Percentiles rank a stretch among this genome's conserved stretches.
phyloP scores from a whole-genome alignment of 2,329 filamentous ascomycete species.

The Torrubiellomyces zombiae region DNA sequence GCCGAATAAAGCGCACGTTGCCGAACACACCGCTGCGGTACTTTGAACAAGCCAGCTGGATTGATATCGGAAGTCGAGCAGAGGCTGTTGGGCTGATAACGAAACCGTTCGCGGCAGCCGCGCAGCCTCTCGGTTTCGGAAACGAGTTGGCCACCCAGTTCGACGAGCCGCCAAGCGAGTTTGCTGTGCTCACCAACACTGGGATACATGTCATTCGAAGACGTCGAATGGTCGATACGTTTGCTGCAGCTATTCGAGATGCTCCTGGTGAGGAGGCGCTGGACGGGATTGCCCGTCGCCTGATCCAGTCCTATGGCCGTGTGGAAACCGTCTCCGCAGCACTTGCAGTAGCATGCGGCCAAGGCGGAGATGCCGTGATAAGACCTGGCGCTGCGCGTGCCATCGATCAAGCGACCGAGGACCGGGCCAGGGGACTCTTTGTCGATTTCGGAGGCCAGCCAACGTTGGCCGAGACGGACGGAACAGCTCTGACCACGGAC shows the following conservation, averaged over 20 bases:
- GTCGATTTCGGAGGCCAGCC: constrained; percentile 87
- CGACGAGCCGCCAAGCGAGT: constrained; percentile 63
- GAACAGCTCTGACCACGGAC: constrained; percentile 57
- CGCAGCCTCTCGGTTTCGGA: constrained; percentile 62
- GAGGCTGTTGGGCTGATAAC: constrained; percentile 69
- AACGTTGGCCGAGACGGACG: constrained; percentile 60
- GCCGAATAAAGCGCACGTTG: constrained; percentile 52
- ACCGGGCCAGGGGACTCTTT: constrained; percentile 72
- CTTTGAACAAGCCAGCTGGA: constrained; percentile 65
- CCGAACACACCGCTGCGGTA: constrained; percentile 40
- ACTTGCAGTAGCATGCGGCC: constrained; percentile 84
- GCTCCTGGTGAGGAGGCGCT: constrained; percentile 63
- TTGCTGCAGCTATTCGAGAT: constrained; percentile 63
- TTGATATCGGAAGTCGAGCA: constrained; percentile 55
- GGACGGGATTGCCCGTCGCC: constrained; percentile 66
- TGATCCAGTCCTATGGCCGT: constrained; percentile 73
- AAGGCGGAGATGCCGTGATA: constrained; percentile 67
- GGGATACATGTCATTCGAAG: constrained; percentile 78
- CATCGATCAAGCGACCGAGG: constrained; percentile 71
- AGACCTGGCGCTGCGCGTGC: constrained; percentile 56
- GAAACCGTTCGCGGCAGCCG: constrained; percentile 51
- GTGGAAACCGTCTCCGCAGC: constrained; percentile 82
- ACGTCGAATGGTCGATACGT: constrained; percentile 76
- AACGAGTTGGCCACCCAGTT: constrained; percentile 97
- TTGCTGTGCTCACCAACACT: constrained; percentile 81